These are phyloP conservation scores for Wickerhamiella dianesei DNA, from an alignment of 805 yeast species.

Conservation along the genomic window DNA sequence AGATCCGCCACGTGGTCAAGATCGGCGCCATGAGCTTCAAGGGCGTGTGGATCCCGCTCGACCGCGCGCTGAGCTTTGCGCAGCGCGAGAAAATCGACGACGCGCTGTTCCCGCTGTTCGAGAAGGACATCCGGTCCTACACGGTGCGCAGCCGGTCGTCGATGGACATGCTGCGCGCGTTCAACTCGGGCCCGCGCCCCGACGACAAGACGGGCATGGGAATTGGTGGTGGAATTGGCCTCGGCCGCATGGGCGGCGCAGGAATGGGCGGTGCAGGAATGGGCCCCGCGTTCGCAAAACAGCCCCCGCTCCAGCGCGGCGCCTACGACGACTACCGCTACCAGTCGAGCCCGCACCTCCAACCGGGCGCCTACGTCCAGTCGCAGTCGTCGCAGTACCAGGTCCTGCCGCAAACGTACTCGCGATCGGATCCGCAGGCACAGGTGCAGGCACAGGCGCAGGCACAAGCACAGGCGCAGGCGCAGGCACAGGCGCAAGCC, in stretches of 20 bases:
- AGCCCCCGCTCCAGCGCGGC: background rate
- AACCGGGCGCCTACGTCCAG: background rate
- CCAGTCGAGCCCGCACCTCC: background rate
- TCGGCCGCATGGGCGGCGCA: background rate
- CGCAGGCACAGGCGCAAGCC: background rate
- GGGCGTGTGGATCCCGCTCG: slow-evolving; percentile 87
- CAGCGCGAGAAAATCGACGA: slow-evolving; percentile 66
- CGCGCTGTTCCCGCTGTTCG: slow-evolving; percentile 54
- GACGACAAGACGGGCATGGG: slow-evolving; percentile 2
- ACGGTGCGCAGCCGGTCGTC: slow-evolving; percentile 11
- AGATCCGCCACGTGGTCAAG: slow-evolving; percentile 67
- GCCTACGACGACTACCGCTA: background rate
- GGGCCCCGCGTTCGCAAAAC: background rate
- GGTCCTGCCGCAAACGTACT: too few relatives aligned
- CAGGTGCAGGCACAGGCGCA: slow-evolving; percentile 1
- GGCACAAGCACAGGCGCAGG: too few relatives aligned
- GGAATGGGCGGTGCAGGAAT: background rate
- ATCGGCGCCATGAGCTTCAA: slow-evolving; percentile 79
- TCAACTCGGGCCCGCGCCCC: background rate
- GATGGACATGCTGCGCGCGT: slow-evolving; percentile 5
- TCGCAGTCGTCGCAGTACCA: background rate
- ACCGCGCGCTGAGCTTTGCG: slow-evolving; percentile 69
- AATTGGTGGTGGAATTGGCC: slow-evolving; percentile 5
- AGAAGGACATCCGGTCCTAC: slow-evolving; percentile 42
- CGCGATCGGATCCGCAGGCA: too few relatives aligned